A percentile compares a stretch with the other conserved stretches of the same genome.
Conservation (phyloP, 2,329 filamentous ascomycete genomes). For the Ophiobolus disseminans region DNA sequence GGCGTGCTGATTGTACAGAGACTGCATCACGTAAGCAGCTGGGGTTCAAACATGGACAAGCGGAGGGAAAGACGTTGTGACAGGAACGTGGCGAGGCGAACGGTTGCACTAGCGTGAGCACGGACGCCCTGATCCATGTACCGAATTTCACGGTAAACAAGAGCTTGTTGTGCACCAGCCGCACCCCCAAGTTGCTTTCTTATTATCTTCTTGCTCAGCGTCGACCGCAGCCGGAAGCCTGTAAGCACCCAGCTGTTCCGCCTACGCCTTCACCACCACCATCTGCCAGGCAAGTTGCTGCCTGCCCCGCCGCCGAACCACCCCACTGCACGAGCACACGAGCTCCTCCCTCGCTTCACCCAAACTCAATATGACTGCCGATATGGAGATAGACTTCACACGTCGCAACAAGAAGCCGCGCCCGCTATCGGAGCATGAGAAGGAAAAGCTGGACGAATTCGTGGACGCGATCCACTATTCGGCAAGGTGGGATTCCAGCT, state of each 20-base stretch:
- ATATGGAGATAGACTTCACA: slow-evolving; percentile 75
- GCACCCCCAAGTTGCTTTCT: slow-evolving; percentile 22
- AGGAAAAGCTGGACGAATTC: slow-evolving; percentile 85
- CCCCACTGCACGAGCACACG: slow-evolving; percentile 41
- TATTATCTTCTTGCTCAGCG: slow-evolving; percentile 10
- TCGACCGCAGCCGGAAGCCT: not conserved
- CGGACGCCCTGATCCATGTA: slow-evolving; percentile 6
- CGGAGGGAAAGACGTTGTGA: slow-evolving; percentile 13
- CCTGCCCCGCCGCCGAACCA: slow-evolving; percentile 27
- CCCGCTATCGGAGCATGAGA: slow-evolving; percentile 79
- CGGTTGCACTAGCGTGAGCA: slow-evolving; percentile 17
- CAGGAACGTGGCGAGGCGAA: slow-evolving; percentile 13
- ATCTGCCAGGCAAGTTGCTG: slow-evolving; percentile 7
- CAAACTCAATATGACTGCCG: slow-evolving; percentile 36
- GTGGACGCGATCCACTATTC: slow-evolving; percentile 96
- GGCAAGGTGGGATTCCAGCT: slow-evolving; percentile 69
- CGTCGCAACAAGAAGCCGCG: slow-evolving; percentile 88
- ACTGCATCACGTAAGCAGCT: not conserved
- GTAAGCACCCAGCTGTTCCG: not conserved
- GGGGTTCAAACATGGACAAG: slow-evolving; percentile 15
- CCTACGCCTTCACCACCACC: not conserved
- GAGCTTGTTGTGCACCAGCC: slow-evolving; percentile 29
- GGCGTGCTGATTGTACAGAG: no score
- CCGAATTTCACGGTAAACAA: slow-evolving; percentile 40
- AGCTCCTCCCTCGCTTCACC: slow-evolving; percentile 22